These are phyloP conservation scores for Lactarius pseudohatsudake DNA, from an alignment of 768 basidiomycete species.

Conservation along the genomic window DNA sequence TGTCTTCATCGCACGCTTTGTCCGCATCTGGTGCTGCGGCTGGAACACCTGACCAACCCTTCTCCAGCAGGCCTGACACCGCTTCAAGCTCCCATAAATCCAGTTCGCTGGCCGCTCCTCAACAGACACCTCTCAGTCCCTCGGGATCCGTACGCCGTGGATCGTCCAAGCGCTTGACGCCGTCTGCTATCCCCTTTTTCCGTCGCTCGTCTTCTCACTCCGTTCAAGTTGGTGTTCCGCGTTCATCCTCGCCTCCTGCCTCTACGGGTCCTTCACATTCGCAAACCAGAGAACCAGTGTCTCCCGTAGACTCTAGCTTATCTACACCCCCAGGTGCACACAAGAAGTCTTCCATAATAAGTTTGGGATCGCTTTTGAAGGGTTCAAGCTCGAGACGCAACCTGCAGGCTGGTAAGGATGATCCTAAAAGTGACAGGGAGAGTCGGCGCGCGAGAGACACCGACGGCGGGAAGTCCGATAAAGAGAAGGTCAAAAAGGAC, in stretches of 20 bases:
- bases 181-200: constrained; percentile 93
- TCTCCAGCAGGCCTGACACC: constrained; percentile 68
- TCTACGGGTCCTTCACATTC: constrained; percentile 42
- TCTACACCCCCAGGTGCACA: constrained; percentile 56
- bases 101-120: constrained; percentile 52
- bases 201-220: constrained; percentile 88
- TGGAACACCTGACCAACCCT: constrained; percentile 64
- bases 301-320: constrained; percentile 53
- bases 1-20: constrained; percentile 56
- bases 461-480: constrained; percentile 53
- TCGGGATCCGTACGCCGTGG: constrained; percentile 65
- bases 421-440: constrained; percentile 53
- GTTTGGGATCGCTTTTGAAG: constrained; percentile 80
- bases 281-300: constrained; percentile 46
- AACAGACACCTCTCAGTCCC: constrained; percentile 67
- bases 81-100: constrained; percentile 74
- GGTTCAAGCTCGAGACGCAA: constrained; percentile 80
- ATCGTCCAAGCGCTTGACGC: constrained; percentile 80
- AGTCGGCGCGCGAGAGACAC: constrained; percentile 46
- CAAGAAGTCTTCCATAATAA: constrained; percentile 82
- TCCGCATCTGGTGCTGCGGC: constrained; percentile 44
- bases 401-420: constrained; percentile 58
- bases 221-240: constrained; percentile 52
- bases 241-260: constrained; percentile 49
- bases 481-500: constrained; percentile 66